Evolutionary conservation across 2,329 filamentous ascomycete species (phyloP).

Genomic region (Ascochyta rabiei): DNA sequence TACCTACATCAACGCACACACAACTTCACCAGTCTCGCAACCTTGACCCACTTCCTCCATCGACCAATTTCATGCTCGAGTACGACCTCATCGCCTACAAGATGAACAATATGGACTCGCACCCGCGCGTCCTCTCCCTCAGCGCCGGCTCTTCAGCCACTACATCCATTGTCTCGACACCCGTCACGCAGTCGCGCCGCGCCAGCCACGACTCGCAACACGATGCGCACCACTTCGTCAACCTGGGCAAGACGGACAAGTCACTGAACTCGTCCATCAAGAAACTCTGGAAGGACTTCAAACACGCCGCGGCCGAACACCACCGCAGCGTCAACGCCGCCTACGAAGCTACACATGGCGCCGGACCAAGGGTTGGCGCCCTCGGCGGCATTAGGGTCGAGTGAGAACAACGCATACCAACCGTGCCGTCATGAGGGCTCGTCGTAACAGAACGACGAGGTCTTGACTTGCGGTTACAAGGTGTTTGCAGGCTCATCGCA

Average conservation of each 20-base stretch:
- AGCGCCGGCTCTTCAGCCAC: constrained; percentile 9
- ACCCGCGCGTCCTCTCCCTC: constrained; percentile 32
- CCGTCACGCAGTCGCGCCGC: constrained; percentile 21
- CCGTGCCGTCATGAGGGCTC: no score
- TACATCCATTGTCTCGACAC: constrained; percentile 18
- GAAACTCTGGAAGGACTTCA: constrained; percentile 39
- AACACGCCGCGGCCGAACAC: constrained; percentile 36
- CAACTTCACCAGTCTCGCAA: background rate
- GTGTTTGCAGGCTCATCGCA: no score
- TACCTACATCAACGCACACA: background rate
- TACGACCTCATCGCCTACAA: constrained; percentile 17
- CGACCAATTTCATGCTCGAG: background rate
- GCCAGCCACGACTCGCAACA: constrained; percentile 28
- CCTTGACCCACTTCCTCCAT: background rate
- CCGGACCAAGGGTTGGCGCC: constrained; percentile 1
- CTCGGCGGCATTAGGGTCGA: background rate
- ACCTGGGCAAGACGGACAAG: constrained; percentile 26
- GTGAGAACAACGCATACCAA: background rate
- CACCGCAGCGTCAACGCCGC: constrained; percentile 40
- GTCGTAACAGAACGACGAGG: no score
- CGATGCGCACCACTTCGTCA: constrained; percentile 29
- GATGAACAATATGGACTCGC: constrained; percentile 29
- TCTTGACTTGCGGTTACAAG: no score
- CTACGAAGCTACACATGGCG: constrained; percentile 33
- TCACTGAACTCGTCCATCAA: constrained; percentile 31